Conservation (phyloP, 805 yeast species). For the Blastobotrys terrestris region DNA sequence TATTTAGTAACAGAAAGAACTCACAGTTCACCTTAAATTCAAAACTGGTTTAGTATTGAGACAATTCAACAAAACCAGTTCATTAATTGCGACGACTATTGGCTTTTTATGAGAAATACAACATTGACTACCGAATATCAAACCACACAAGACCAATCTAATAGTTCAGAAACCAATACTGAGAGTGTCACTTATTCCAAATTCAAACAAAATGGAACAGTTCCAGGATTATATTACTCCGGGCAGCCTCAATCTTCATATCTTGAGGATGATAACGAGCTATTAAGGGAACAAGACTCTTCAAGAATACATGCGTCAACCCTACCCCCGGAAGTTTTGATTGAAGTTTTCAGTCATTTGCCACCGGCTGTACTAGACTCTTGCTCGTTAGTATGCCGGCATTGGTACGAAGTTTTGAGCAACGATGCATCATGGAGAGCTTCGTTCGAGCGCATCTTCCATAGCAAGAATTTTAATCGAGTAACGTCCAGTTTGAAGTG, state of each 20-base stretch:
- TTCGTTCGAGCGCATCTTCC: slow-evolving; percentile 22
- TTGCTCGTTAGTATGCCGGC: slow-evolving; percentile 23
- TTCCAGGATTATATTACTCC: background rate
- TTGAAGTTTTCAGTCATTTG: slow-evolving; percentile 20
- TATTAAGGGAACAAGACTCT: background rate
- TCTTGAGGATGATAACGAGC: background rate
- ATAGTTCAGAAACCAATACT: background rate
- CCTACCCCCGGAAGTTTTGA: slow-evolving; percentile 23
- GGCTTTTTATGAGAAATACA: background rate
- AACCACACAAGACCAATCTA: background rate
- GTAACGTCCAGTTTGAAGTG: slow-evolving; percentile 22
- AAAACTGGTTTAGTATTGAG: background rate
- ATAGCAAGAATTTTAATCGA: slow-evolving; percentile 21
- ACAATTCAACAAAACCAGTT: background rate
- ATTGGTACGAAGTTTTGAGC: slow-evolving; percentile 24
- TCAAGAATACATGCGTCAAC: background rate
- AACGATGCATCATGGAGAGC: slow-evolving; percentile 28
- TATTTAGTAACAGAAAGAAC: background rate
- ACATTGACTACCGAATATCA: background rate
- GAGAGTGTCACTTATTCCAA: background rate
- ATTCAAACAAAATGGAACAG: background rate
- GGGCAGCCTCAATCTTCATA: background rate
- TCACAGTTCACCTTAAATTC: background rate
- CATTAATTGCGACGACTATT: background rate
- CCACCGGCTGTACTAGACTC: slow-evolving; percentile 23